These are phyloP conservation scores for Pythium phragmiticola DNA, from an alignment of 352 stramenopile genomes.

Conservation along the genomic window DNA sequence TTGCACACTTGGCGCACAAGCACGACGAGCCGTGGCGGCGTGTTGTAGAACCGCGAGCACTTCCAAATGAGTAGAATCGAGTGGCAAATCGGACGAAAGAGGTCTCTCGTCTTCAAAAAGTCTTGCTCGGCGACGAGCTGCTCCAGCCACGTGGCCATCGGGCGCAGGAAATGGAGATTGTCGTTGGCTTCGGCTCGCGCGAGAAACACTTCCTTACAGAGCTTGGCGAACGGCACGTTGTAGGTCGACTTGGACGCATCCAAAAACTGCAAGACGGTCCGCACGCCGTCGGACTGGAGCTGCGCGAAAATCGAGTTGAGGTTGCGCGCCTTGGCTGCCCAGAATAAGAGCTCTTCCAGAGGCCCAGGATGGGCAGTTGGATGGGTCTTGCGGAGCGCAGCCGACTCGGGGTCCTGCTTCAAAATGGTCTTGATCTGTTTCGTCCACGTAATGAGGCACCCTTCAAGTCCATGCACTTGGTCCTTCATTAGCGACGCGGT, in stretches of 20 bases:
- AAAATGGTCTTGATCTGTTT: slow-evolving; percentile 95
- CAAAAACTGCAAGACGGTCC: slow-evolving; percentile 87
- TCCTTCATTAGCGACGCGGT: slow-evolving; percentile 54
- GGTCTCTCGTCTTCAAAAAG: slow-evolving; percentile 54
- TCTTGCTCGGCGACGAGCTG: slow-evolving; percentile 32
- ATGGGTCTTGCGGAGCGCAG: slow-evolving; percentile 54
- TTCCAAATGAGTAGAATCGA: slow-evolving; percentile 91
- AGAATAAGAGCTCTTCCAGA: slow-evolving; percentile 89
- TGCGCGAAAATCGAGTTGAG: slow-evolving; percentile 92
- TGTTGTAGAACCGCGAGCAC: slow-evolving; percentile 91
- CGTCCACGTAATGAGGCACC: slow-evolving; percentile 91
- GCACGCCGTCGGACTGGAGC: slow-evolving; percentile 83
- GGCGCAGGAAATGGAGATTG: slow-evolving; percentile 84
- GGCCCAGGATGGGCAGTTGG: slow-evolving; percentile 69
- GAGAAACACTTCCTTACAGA: slow-evolving; percentile 92
- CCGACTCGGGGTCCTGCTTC: slow-evolving; percentile 82
- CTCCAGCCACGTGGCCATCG: slow-evolving; percentile 67
- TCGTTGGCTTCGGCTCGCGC: slow-evolving; percentile 85
- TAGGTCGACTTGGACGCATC: slow-evolving; percentile 89
- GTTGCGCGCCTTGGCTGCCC: slow-evolving; percentile 78
- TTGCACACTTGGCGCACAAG: slow-evolving; percentile 90
- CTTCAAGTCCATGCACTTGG: slow-evolving; percentile 85
- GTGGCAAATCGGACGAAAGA: slow-evolving; percentile 89
- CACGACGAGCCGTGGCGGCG: slow-evolving; percentile 81
- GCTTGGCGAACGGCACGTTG: slow-evolving; percentile 90